Conservation (phyloP, 1,139 yeast genomes). For the Pichia cactophila region DNA sequence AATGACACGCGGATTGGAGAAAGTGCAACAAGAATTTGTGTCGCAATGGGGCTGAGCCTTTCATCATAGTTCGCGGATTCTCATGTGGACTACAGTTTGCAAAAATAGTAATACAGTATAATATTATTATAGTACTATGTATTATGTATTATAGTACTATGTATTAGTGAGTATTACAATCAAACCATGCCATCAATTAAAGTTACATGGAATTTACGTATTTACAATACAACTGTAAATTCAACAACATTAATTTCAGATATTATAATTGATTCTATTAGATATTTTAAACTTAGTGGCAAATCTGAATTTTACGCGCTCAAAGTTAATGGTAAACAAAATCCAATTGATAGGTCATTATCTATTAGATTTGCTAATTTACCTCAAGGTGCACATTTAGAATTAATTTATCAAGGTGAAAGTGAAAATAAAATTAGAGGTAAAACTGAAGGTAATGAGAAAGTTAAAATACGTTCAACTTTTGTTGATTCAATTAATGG, state of each 20-base stretch:
- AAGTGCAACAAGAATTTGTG: too few species aligned
- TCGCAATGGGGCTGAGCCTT: too few species aligned
- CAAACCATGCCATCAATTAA: slow-evolving; percentile 13
- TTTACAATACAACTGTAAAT: slow-evolving; percentile 9
- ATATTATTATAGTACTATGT: too few species aligned
- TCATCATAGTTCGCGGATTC: too few species aligned
- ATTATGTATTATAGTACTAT: too few species aligned
- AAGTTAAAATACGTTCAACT: neutral
- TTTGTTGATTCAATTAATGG: neutral
- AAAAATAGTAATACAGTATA: too few species aligned
- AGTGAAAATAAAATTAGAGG: neutral
- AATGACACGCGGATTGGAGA: too few species aligned
- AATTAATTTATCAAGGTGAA: slow-evolving; percentile 5
- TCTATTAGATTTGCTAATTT: slow-evolving; percentile 24
- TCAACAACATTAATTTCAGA: slow-evolving; percentile 1
- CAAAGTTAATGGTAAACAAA: slow-evolving; percentile 8
- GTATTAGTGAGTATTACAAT: too few species aligned
- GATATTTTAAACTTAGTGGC: slow-evolving; percentile 5
- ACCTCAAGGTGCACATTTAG: slow-evolving; percentile 24
- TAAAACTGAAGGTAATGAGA: neutral
- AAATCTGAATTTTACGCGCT: slow-evolving; percentile 9
- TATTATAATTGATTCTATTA: slow-evolving; percentile 3
- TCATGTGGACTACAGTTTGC: too few species aligned
- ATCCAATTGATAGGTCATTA: slow-evolving; percentile 23
- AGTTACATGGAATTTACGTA: slow-evolving; percentile 12